A percentile compares a stretch with the other conserved stretches of the same genome.
phyloP scores from a whole-genome alignment of 441 rosid species.

The Pelargonium fulgidum region DNA sequence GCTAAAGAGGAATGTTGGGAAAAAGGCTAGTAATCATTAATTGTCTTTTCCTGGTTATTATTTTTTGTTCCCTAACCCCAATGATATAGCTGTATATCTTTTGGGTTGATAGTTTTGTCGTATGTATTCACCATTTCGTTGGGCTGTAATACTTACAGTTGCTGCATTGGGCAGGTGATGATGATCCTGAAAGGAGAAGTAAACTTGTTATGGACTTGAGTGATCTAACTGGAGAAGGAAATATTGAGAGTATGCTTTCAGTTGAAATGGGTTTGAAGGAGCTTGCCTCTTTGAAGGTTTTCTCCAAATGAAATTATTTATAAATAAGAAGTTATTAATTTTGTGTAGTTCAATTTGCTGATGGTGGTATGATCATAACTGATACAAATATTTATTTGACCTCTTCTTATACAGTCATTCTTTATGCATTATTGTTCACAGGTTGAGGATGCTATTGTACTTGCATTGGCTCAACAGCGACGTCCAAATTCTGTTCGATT shows the following conservation, averaged over 20 bases:
- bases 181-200: conserved; percentile 62
- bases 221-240: conserved; percentile 92
- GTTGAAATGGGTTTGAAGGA: conserved; percentile 98
- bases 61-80: background rate
- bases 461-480: conserved; percentile 72
- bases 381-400: background rate
- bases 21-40: conserved; percentile 49
- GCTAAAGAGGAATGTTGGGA: conserved; percentile 38
- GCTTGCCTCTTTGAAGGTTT: conserved; percentile 81
- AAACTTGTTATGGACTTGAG: conserved; percentile 53
- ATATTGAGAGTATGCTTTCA: conserved; percentile 92
- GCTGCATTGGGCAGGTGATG: conserved; percentile 42
- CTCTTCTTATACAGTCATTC: background rate
- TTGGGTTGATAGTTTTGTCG: background rate
- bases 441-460: conserved; percentile 85
- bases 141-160: conserved; percentile 11
- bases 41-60: conserved; percentile 17
- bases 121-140: conserved; percentile 11
- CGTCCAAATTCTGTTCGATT: conserved; percentile 61
- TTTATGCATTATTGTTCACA: conserved; percentile 25
- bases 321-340: background rate
- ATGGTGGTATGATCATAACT: background rate
- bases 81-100: background rate
- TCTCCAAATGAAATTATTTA: conserved; percentile 5
- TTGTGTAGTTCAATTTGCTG: background rate